Evolutionary conservation across 306 rosid genomes (phyloP), one percentile per base, ranked within the genome.

Genomic region (Medicago lupulina): DNA sequence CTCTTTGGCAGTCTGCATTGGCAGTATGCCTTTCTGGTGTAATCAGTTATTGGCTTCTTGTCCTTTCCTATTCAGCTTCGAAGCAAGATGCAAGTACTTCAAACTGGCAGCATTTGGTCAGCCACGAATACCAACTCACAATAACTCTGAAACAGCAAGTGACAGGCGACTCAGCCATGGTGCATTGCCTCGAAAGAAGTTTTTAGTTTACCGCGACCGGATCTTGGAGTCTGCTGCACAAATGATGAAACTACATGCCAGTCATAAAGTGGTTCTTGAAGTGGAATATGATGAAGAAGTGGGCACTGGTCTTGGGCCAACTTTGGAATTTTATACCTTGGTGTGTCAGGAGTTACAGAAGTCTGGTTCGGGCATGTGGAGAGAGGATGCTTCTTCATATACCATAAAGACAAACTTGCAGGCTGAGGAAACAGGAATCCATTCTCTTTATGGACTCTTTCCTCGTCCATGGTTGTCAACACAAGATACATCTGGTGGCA

Each of bases 281-380:
- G 96, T 96, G 81, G 98, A 89, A 85, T 96, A 88, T 83, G 79
- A 87, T 61, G 98, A 92, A 78, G 99, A 96, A 85, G 99, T 96
- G 70, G 99, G 99, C 74, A 96, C 97, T 71, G 99, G 99, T 77
- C 97, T 92, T 77, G 99, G 99, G 70, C 99, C 98, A 9, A 96
- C 99, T 28, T 85, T 96, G 86, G 99, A 96, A 83, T 96, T 96
- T 76, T 96, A 92, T 80, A 92, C 99, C 74, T 85, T 96, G 83
- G 96, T 92, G 44, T 84, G 99, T 75, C 98, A 84, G 10, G 99
- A 90, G 84, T 85, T 96, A 79, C 96, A 96, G 83, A 96, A 89
- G 80, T 79, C 79, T 69, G 97, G 91, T 53, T 76, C 89, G 66
- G 96, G 89, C 73, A 89, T 92, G 97, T 96, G 99, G 99, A 90